Conservation (phyloP, 768 basidiomycete genomes). For the Tephrocybe sp. region DNA sequence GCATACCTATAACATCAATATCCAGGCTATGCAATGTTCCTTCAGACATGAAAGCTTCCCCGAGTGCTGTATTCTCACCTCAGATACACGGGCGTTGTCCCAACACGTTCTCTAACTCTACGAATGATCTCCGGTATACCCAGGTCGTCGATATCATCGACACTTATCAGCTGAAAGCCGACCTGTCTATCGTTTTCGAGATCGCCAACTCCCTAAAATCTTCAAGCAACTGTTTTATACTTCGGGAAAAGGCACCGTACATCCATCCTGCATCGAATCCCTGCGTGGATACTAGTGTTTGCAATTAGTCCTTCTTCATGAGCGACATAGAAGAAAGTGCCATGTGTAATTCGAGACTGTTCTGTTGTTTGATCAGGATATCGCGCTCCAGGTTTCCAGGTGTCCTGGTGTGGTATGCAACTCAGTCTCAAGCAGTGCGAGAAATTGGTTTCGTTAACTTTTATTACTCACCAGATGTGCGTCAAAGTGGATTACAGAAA, state of each 20-base stretch:
- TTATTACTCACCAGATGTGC: constrained; percentile 41
- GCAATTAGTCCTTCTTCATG: constrained; percentile 73
- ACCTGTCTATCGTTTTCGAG: constrained; percentile 66
- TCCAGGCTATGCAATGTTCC: constrained; percentile 55
- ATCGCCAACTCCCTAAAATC: constrained; percentile 52
- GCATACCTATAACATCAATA: constrained; percentile 74
- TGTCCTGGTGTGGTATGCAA: too few species aligned
- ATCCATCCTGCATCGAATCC: constrained; percentile 74
- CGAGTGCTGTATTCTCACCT: constrained; percentile 38
- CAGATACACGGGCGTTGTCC: constrained; percentile 73
- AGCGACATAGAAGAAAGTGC: constrained; percentile 83
- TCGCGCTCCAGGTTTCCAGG: constrained; percentile 41
- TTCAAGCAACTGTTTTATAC: constrained; percentile 22
- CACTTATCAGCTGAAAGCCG: constrained; percentile 77
- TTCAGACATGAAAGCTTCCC: too few species aligned
- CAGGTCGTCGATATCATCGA: constrained; percentile 81
- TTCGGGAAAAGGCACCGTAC: constrained; percentile 27
- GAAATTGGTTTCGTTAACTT: constrained; percentile 20
- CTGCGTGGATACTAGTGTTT: constrained; percentile 80
- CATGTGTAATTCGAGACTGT: constrained; percentile 75
- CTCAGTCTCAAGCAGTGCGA: too few species aligned
- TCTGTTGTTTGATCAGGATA: constrained; percentile 58
- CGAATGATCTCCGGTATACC: constrained; percentile 69
- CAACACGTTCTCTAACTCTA: constrained; percentile 70
- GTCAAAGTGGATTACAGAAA: constrained; percentile 84